Conservation (phyloP, 1,284 basidiomycete species). For the Pyrrhoderma noxium region DNA sequence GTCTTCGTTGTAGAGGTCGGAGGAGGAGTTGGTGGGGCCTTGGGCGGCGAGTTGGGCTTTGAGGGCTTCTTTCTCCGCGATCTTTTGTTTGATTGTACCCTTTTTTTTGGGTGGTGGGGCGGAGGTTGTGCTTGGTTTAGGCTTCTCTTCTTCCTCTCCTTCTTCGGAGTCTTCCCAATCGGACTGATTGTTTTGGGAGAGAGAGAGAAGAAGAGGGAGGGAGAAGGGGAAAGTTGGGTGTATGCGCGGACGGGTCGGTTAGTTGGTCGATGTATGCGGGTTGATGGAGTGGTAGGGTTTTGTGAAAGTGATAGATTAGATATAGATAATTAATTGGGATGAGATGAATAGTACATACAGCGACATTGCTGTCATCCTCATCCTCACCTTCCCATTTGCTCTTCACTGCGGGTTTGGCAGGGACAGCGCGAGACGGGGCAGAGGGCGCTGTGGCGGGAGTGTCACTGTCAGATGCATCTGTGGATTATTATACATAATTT, state of each 20-base stretch:
- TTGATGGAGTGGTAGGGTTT: conserved; percentile 45
- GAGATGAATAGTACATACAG: conserved; percentile 24
- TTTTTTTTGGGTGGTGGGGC: conserved; percentile 76
- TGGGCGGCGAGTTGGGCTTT: conserved; percentile 41
- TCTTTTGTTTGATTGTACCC: conserved; percentile 80
- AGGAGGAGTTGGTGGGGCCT: conserved; percentile 26
- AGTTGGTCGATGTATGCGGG: background rate
- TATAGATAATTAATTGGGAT: no score
- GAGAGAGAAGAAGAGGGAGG: no score
- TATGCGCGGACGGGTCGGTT: no score
- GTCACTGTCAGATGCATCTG: conserved; percentile 47
- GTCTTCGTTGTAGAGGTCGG: conserved; percentile 65
- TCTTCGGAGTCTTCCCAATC: conserved; percentile 93
- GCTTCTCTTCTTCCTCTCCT: conserved; percentile 36
- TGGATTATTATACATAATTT: conserved; percentile 24
- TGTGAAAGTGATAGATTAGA: no score
- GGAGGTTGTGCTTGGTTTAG: conserved; percentile 36
- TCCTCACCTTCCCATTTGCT: conserved; percentile 86
- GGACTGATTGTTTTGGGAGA: conserved; percentile 55
- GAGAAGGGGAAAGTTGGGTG: conserved; percentile 15
- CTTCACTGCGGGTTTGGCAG: conserved; percentile 39
- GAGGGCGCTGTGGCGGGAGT: conserved; percentile 30
- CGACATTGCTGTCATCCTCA: conserved; percentile 54
- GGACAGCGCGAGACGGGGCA: conserved; percentile 33
- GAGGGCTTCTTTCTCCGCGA: conserved; percentile 81